phyloP scores from a whole-genome alignment of 495 filamentous ascomycete genomes.

The Neurospora tetrasperma region DNA sequence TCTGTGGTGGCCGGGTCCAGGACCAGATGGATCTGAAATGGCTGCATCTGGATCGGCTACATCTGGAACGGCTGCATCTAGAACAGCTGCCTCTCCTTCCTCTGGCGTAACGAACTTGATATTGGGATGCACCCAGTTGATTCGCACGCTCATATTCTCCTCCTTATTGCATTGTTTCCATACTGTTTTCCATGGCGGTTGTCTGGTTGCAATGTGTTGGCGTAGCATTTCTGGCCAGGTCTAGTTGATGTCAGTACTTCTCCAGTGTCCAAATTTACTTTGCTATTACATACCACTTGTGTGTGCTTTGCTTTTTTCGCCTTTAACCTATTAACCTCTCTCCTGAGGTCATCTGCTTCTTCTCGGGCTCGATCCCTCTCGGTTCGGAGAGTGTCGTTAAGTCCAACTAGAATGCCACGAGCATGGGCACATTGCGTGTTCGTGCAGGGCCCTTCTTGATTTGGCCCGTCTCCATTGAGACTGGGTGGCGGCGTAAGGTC shows the following conservation, averaged over 20 bases:
- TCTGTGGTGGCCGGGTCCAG: not conserved
- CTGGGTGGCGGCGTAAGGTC: not conserved
- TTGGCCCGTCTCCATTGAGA: not conserved
- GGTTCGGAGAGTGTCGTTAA: not conserved
- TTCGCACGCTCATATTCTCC: slow-evolving; percentile 24
- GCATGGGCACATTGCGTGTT: not conserved
- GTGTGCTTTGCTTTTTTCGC: not conserved
- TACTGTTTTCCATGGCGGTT: not conserved
- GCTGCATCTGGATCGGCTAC: too few species aligned
- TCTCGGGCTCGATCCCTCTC: not conserved
- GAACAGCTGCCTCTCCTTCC: too few species aligned
- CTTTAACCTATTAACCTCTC: not conserved
- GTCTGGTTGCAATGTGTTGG: not conserved
- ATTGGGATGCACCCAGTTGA: slow-evolving; percentile 18
- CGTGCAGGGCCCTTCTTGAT: not conserved
- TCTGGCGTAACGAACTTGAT: slow-evolving; percentile 8
- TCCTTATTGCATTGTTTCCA: slow-evolving; percentile 19
- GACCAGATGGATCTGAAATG: too few species aligned
- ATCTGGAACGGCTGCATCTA: too few species aligned
- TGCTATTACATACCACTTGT: not conserved
- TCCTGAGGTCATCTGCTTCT: not conserved
- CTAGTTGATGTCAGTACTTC: not conserved
- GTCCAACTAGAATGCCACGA: not conserved
- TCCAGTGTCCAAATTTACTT: not conserved
- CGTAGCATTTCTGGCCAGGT: slow-evolving; percentile 9